A percentile compares a stretch with the other conserved stretches of the same genome.
These are phyloP conservation scores for Epithemia pelagica DNA, from an alignment of 108 stramenopile species.

Conservation along the genomic window DNA sequence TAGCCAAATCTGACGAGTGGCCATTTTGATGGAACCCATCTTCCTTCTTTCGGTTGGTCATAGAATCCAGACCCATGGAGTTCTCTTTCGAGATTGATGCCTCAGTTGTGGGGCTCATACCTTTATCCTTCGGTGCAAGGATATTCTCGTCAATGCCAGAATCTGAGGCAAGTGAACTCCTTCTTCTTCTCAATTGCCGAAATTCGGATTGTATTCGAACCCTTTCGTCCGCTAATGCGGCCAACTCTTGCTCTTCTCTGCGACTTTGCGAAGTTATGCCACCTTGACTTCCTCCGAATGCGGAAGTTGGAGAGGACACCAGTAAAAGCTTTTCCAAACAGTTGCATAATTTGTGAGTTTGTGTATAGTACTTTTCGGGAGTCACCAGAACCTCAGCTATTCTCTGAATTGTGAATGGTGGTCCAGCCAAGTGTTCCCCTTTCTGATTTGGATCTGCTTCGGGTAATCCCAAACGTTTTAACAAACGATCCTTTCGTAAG, in stretches of 20 bases:
- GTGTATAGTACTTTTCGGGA: conserved; percentile 50
- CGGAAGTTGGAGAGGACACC: conserved; percentile 32
- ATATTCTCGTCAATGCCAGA: neutral
- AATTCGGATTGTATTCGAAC: conserved; percentile 15
- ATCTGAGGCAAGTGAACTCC: neutral
- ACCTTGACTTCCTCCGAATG: conserved; percentile 48
- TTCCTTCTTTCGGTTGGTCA: conserved; percentile 1
- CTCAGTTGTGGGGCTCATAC: neutral
- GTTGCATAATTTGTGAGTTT: conserved; percentile 62
- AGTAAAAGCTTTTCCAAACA: conserved; percentile 51
- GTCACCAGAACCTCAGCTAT: conserved; percentile 45
- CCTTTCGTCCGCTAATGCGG: conserved; percentile 41
- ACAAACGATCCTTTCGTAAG: conserved; percentile 30
- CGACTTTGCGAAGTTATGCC: conserved; percentile 36
- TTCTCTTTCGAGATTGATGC: neutral
- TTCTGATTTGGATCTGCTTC: neutral
- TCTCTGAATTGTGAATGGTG: conserved; percentile 54
- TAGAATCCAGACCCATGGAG: neutral
- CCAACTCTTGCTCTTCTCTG: conserved; percentile 34
- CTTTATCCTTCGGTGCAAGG: neutral
- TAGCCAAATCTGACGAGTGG: neutral
- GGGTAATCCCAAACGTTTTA: conserved; percentile 16
- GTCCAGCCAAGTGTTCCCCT: conserved; percentile 6
- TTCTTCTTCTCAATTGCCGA: conserved; percentile 6
- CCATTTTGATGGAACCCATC: neutral